Evolutionary conservation across 257 asterid species (phyloP), one percentile per base, ranked within the genome.

Genomic region (Linaria vulgaris): DNA sequence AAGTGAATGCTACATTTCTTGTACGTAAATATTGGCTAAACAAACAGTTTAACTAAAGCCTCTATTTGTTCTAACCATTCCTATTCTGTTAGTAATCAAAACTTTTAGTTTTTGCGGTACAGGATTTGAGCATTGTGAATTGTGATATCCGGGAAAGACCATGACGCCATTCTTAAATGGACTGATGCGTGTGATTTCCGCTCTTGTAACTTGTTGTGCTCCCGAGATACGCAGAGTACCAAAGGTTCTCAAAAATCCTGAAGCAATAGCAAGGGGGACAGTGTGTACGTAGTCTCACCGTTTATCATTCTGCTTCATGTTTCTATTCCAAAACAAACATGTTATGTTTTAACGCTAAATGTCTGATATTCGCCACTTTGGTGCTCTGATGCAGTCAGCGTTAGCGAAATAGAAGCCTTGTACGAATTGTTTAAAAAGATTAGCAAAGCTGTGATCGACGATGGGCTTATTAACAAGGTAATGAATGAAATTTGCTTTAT

Each of bases 381-480:
- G 23, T 55, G 11, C 72, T 69, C 50, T 67, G 56, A 44, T 76
- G 85, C 94, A 89, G 94, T 90, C 71, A 81, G 91, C 60, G 95
- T 90, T 57, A 90, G 90, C 47, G 95, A 90, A 75, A 80, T 89
- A 56, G 94, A 89, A 79, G 97, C 97, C 11, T 73, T 90, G 67
- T 87, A 87, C 56, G 95, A 87, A 68, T 77, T 90, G 63, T 90
- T 79, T 64, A 83, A 85, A 80, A 85, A 87, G 89, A 83, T 90
- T 66, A 86, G 94, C 78, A 78, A 95, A 59, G 91, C 90, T 46
- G 91, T 89, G 69, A 80, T 89, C 22, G 94, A 87, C 62, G 97
- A 89, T 43, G 97, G 95, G 66, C 85, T 89, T 71, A 89, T 89
- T 57, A 83, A 89, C 73, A 87, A 87, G 96, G 96, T 86, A 80